phyloP scores from a whole-genome alignment of 306 rosid genomes.

The Crataegus laevigata region DNA sequence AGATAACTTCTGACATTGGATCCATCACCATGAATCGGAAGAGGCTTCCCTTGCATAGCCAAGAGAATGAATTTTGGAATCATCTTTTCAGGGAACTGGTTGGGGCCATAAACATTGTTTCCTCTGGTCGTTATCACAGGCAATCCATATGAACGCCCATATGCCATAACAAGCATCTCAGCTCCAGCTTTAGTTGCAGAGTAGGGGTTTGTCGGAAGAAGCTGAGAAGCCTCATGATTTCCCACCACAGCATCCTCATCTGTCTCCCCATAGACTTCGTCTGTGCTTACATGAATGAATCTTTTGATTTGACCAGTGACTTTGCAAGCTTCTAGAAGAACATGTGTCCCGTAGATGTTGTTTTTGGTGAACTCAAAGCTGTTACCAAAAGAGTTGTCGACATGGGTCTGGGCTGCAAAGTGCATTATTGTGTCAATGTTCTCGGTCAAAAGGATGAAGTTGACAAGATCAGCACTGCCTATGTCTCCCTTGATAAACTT shows the following conservation, averaged over 20 bases:
- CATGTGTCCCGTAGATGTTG: constrained; percentile 59
- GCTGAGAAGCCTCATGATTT: constrained; percentile 61
- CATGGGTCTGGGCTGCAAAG: constrained; percentile 64
- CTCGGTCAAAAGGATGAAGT: constrained; percentile 40
- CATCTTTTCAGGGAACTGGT: constrained; percentile 58
- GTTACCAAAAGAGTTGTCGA: constrained; percentile 56
- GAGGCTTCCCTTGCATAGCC: constrained; percentile 49
- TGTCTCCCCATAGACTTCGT: constrained; percentile 60
- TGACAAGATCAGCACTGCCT: constrained; percentile 47
- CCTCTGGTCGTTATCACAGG: constrained; percentile 55
- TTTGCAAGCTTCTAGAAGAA: constrained; percentile 57
- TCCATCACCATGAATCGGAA: constrained; percentile 60
- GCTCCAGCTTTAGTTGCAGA: constrained; percentile 66
- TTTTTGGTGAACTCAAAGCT: constrained; percentile 56
- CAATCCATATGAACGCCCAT: constrained; percentile 48
- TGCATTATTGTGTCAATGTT: constrained; percentile 61
- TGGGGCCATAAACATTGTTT: constrained; percentile 53
- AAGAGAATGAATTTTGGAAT: constrained; percentile 51
- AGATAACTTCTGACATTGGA: constrained; percentile 59
- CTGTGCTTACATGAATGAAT: constrained; percentile 60
- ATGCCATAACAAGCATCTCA: constrained; percentile 65
- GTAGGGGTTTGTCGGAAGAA: constrained; percentile 55
- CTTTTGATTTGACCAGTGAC: constrained; percentile 38
- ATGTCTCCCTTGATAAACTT: constrained; percentile 61
- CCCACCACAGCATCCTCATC: constrained; percentile 53